Evolutionary conservation across 768 basidiomycete genomes (phyloP), one percentile per base, ranked within the genome.

Genomic region (Calocybe indica): DNA sequence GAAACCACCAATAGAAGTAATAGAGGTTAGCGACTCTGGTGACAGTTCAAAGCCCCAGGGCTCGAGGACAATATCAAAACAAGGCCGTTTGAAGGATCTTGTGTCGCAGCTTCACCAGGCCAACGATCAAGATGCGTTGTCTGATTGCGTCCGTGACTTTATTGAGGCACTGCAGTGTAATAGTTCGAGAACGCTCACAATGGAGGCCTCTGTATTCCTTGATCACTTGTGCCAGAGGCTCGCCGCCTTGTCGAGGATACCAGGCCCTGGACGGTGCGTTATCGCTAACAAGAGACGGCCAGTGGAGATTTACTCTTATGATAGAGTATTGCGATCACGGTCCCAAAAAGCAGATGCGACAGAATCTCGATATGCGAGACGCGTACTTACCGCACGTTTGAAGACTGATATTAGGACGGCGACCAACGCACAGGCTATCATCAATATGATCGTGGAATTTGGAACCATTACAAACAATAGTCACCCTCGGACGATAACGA

Each of bases 191-290:
- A 78, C 76, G 42, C 58, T 85, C 55, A 88, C 81, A 33, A 82
- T 78, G 61, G 84, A 88, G 52, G 87, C 79, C 5, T 85, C 83
- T 56, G 63, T 69, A 15, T 85, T 90, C 63, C 64, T 90, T 46
- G 85, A 88, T 53, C 73, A 78, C 29, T 59, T 90, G 52, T 73
- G 78, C 63, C 85, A 83, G 61, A 85, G 85, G 57, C 73, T 90
- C 38, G 78, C 75, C 34, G 81, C 86, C 60, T 82, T 86, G 32
- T 79, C 80, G 13, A 76, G 79, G 35, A 79, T 76, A 54, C 61
- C 76, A 44, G 63, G 72, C 37, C 83, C 84, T 5, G 56, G 80
- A 57, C 73, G 83, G 69, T 74, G 62, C 61, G 58, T 71, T 22
- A 22, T 22, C 22, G 22, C 22, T 22, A 22, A 22, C 4, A 22